Percentiles rank a stretch among this genome's conserved stretches.
These are phyloP conservation scores for Suillus cothurnatus DNA, from an alignment of 768 basidiomycete species.

Conservation along the genomic window DNA sequence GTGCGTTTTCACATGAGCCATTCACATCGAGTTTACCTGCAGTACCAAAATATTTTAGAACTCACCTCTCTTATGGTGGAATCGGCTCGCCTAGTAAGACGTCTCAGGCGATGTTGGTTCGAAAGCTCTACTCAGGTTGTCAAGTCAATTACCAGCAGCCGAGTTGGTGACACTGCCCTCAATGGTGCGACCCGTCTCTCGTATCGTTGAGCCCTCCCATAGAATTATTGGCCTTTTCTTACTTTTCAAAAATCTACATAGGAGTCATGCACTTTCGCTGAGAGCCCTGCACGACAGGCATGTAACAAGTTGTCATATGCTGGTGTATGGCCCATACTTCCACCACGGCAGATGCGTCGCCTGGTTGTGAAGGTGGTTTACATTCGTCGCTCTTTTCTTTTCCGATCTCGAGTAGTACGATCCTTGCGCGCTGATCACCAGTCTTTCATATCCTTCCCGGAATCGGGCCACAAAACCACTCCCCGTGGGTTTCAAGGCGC, in stretches of 20 bases:
- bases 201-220: background rate
- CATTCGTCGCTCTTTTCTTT: background rate
- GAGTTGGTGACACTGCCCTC: background rate
- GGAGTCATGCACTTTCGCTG: background rate
- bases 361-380: background rate
- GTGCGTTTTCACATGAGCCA: background rate
- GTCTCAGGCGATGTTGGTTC: background rate
- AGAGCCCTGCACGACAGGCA: background rate
- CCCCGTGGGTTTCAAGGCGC: background rate
- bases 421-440: background rate
- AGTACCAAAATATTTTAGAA: background rate
- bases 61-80: background rate
- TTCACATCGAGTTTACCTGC: background rate
- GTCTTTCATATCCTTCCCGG: background rate
- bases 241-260: background rate
- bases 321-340: background rate
- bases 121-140: background rate
- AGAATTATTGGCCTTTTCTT: background rate
- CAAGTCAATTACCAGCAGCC: background rate
- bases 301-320: background rate
- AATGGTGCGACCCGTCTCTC: background rate
- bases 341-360: background rate
- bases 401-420: background rate
- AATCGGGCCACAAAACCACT: background rate
- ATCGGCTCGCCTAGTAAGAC: background rate